A percentile compares a stretch with the other conserved stretches of the same genome.
phyloP scores from a whole-genome alignment of 257 asterid species.

The Rubia yunnanensis region DNA sequence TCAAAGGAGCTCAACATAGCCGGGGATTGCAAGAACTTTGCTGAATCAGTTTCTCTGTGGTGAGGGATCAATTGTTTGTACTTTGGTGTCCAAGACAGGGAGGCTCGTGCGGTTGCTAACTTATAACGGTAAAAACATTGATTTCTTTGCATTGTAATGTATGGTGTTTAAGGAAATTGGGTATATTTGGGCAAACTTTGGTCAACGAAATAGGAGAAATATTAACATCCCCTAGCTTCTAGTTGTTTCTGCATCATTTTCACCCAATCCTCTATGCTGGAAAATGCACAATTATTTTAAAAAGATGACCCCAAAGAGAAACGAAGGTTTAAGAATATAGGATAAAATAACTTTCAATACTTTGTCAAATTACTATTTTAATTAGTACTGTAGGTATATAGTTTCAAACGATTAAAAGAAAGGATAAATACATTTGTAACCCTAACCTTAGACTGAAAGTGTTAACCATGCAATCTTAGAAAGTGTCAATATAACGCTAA shows the following conservation, averaged over 20 bases:
- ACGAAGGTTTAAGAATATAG: no score
- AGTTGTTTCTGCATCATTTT: background rate
- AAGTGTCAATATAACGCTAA: no score
- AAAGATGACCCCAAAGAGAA: no score
- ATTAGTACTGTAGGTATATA: no score
- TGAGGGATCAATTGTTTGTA: background rate
- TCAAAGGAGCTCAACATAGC: constrained; percentile 46
- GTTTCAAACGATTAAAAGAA: no score
- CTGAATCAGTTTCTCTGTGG: constrained; percentile 2
- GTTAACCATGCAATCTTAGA: no score
- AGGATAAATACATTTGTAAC: no score
- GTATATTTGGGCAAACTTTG: background rate
- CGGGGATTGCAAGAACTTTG: background rate
- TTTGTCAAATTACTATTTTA: no score
- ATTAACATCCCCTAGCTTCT: no score
- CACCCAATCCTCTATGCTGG: background rate
- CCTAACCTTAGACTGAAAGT: no score
- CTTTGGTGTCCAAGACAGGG: background rate
- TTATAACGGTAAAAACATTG: background rate
- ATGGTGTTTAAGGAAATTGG: background rate
- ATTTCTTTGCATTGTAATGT: background rate
- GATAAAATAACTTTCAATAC: no score
- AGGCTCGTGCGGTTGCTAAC: background rate
- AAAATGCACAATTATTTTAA: no score
- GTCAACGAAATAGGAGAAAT: background rate